A percentile compares a stretch with the other conserved stretches of the same genome.
These are phyloP conservation scores for Amauroascus verrucosus DNA, from an alignment of 2,329 filamentous ascomycete genomes.

Conservation along the genomic window DNA sequence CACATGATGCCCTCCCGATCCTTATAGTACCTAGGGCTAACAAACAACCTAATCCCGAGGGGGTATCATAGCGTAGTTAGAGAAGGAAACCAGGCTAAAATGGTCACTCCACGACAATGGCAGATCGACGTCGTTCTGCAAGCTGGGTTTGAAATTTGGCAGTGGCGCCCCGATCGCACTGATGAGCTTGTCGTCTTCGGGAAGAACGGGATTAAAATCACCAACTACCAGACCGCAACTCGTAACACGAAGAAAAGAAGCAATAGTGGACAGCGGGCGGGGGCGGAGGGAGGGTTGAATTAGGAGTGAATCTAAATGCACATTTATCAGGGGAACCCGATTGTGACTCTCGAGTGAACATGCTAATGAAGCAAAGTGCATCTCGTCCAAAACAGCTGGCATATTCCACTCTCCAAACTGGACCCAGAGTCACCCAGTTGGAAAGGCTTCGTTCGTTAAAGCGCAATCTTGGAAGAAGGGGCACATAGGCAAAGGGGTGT, in stretches of 20 bases:
- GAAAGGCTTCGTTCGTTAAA: not conserved
- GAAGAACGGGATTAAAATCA: constrained; percentile 34
- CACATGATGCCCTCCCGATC: no score
- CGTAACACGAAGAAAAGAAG: constrained; percentile 21
- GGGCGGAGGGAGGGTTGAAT: constrained; percentile 25
- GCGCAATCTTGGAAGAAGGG: constrained; percentile 17
- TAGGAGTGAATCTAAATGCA: constrained; percentile 32
- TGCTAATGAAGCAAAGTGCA: constrained; percentile 26
- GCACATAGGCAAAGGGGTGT: constrained; percentile 23
- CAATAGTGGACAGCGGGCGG: constrained; percentile 23
- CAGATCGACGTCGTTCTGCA: no score
- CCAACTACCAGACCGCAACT: constrained; percentile 31
- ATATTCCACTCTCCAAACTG: constrained; percentile 26
- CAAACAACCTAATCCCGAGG: no score
- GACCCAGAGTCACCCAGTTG: constrained; percentile 18
- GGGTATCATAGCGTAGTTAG: no score
- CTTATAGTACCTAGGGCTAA: no score
- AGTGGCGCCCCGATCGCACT: constrained; percentile 24
- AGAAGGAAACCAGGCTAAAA: no score
- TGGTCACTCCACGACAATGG: no score
- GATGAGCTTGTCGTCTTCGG: constrained; percentile 27
- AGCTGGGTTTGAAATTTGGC: no score
- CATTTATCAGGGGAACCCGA: constrained; percentile 28
- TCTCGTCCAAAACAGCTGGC: constrained; percentile 26
- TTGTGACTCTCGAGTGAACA: not conserved